phyloP scores from a whole-genome alignment of 208 protist genomes.

The Entamoeba invadens region DNA sequence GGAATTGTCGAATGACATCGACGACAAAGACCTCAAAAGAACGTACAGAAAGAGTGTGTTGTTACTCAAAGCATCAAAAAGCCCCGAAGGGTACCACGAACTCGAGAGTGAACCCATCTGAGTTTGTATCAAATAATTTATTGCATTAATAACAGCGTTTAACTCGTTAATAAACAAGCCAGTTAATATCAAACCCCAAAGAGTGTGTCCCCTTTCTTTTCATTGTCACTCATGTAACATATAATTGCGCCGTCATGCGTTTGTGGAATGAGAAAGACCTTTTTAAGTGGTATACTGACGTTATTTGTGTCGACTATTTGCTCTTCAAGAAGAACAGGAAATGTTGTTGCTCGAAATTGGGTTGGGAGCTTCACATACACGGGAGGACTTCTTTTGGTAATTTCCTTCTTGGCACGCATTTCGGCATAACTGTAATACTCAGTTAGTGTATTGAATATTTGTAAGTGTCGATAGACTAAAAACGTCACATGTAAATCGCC shows the following conservation, averaged over 20 bases:
- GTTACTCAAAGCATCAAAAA: not conserved
- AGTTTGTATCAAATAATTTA: no score
- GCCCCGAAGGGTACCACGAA: not conserved
- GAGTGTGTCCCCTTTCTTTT: no score
- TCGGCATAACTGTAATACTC: not conserved
- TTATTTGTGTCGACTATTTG: not conserved
- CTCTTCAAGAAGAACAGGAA: not conserved
- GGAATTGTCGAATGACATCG: not conserved
- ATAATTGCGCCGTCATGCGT: no score
- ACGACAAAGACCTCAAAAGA: not conserved
- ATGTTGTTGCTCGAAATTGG: not conserved
- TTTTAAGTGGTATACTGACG: not conserved
- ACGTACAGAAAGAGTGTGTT: not conserved
- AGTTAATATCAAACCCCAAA: no score
- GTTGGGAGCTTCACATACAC: not conserved
- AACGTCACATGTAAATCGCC: not conserved
- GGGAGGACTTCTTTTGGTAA: not conserved
- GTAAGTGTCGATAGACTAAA: not conserved
- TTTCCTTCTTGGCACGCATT: not conserved
- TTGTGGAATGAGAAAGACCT: not conserved
- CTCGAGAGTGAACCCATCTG: not conserved
- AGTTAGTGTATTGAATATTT: not conserved
- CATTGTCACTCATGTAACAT: no score
- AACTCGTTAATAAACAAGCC: no score
- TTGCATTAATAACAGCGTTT: no score